A percentile compares a stretch with the other conserved stretches of the same genome.
Evolutionary conservation across 169 alveolate species (phyloP).

Genomic region (Plasmodium relictum): DNA sequence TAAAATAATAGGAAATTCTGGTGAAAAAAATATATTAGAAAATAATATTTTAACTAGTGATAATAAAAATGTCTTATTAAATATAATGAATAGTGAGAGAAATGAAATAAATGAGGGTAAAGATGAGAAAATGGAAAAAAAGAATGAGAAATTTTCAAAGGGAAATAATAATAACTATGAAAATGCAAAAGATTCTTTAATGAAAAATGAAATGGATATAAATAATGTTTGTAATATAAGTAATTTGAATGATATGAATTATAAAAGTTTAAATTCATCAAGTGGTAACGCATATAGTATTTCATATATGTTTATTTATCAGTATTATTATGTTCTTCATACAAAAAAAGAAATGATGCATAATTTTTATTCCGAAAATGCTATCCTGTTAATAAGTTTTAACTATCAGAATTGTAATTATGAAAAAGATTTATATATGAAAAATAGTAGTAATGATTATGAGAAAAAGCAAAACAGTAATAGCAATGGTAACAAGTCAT

Average conservation of each 20-base stretch:
- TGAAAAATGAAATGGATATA: not conserved
- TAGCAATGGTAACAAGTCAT: not conserved
- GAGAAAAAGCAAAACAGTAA: not conserved
- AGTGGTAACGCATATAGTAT: constrained; percentile 48
- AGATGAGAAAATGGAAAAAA: not conserved
- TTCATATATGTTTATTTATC: constrained; percentile 61
- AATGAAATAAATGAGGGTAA: not conserved
- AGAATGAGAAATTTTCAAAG: not conserved
- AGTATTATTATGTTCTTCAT: constrained; percentile 59
- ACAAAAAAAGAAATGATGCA: constrained; percentile 72
- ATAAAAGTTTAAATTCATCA: not conserved
- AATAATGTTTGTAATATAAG: not conserved
- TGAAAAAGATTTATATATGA: not conserved
- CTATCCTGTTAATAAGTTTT: constrained; percentile 34
- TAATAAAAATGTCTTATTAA: not conserved
- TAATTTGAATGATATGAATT: constrained; percentile 9
- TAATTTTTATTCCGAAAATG: constrained; percentile 63
- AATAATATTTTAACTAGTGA: not conserved
- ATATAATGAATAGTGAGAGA: not conserved
- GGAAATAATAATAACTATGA: constrained; percentile 6
- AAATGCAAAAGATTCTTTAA: not conserved
- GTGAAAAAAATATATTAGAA: not conserved
- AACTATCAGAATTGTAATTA: constrained; percentile 5
- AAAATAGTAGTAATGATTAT: not conserved
- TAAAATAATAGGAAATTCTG: not conserved